Evolutionary conservation across 805 yeast species (phyloP), one percentile per base, ranked within the genome.

Genomic region (Ogataea methanolica): DNA sequence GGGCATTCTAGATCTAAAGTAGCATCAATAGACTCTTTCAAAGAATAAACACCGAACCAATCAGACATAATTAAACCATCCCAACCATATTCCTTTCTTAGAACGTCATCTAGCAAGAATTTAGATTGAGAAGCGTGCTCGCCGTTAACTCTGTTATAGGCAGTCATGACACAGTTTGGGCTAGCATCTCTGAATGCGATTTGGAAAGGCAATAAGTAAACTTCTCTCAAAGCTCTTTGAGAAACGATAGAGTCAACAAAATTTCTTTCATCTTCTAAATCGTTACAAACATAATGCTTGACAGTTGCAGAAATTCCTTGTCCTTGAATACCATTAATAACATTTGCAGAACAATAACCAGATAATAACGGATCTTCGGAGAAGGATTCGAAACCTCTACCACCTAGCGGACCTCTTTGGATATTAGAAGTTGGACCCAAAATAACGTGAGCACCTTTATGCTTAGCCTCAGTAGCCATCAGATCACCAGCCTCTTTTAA

Each of bases 1-100:
- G 88, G 88, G 83, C 81, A 80, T 61, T 83, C 87, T 54, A 82
- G 66, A 59, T 80, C 83, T 45, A 82, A 63, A 8, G 87, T 87
- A 35, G 79, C 78, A 39, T 73, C 72, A 42, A 82, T 59, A 17
- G 82, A 59, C 37, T 70, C 74, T 42, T 69, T 70, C 36, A 67
- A 64, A 17, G 82, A 71, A 60, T 76, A 80, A 12, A 73, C 73
- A 35, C 88, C 88, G 61, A 59, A 77, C 88, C 87, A 82, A 63
- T 82, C 88, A 35, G 83, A 76, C 82, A 82, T 79, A 38, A 73
- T 60, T 35, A 74, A 61, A 42, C 87, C 87, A 14, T 75, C 69
- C 68, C 73, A 82, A 11, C 69, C 66, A 84, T 84, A 82, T 60
- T 82, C 87, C 5, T 68, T 59, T 49, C 84, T 67, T 48, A 82